phyloP scores from a whole-genome alignment of 2,329 filamentous ascomycete species.

The Shiraia sp. region DNA sequence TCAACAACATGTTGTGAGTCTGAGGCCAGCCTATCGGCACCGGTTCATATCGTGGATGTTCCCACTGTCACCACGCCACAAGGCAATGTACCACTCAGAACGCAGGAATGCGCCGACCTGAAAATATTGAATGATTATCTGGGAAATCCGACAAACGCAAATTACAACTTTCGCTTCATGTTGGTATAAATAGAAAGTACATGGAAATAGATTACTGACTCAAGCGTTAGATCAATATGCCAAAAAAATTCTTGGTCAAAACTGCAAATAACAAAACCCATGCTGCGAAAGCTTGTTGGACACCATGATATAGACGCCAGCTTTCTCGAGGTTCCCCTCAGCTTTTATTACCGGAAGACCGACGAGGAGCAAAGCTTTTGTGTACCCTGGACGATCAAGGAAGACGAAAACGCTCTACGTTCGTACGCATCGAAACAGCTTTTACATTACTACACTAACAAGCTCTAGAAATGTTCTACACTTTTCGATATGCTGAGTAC shows the following conservation, averaged over 20 bases:
- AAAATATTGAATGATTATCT: slow-evolving; percentile 1
- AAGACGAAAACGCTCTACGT: slow-evolving; percentile 1
- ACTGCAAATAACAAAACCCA: slow-evolving; percentile 9
- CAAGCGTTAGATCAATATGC: slow-evolving; percentile 5
- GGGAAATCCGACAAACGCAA: neutral
- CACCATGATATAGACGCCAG: slow-evolving; percentile 12
- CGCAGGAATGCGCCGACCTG: neutral
- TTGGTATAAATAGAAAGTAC: neutral
- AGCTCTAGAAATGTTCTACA: slow-evolving; percentile 29
- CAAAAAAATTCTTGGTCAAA: slow-evolving; percentile 8
- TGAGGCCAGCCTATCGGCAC: neutral
- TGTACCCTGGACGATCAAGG: slow-evolving; percentile 12
- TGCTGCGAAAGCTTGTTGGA: slow-evolving; percentile 24
- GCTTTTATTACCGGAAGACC: slow-evolving; percentile 27
- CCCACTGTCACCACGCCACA: neutral
- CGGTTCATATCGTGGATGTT: neutral
- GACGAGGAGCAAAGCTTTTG: slow-evolving; percentile 30
- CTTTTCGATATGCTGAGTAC: slow-evolving; percentile 33
- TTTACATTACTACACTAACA: slow-evolving; percentile 3
- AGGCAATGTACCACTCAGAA: neutral
- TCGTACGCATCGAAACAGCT: slow-evolving; percentile 1
- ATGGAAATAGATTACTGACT: neutral
- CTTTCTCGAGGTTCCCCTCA: slow-evolving; percentile 26
- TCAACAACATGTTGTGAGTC: slow-evolving; percentile 1
- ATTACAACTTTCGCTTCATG: neutral